Evolutionary conservation across 176 grass and related monocot genomes (phyloP), one percentile per base, ranked within the genome.

Genomic region (Oropetium thomaeum): DNA sequence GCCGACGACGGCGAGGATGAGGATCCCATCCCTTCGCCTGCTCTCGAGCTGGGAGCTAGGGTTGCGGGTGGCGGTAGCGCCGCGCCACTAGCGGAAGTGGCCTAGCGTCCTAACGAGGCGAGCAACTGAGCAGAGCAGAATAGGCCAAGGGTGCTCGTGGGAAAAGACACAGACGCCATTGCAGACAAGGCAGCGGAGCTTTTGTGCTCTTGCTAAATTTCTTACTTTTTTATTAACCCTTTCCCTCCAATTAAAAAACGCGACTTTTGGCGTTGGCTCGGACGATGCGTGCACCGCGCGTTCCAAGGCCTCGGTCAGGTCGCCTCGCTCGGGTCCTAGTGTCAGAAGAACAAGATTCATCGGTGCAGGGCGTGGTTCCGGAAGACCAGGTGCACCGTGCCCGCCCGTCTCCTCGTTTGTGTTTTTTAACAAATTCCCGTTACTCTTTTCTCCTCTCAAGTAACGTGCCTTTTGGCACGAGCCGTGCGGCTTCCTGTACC

Each of bases 141-240:
- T 13, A n/a, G 22, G 60, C 41, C 72, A 32, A n/a, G 32, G 28
- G 42, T 8, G 48, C 77, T 70, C 27, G 77, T 70, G 71, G 71
- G 52, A 71, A 81, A 84, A 58, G 68, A 29, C 39, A 22, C 67
- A 73, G 64, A 62, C 79, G 75, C 83, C 90, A 86, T 89, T 73
- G 57, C 74, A 67, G 78, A 67, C 58, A 81, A 62, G 29, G 61
- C 68, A 83, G 74, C 10, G 55, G 47, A 82, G 73, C 41, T 69
- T 86, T 85, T 76, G 77, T 80, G 81, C 44, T 35, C 42, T 62
- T 73, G 49, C 51, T 22, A 58, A 67, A 52, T 66, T 29, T 37
- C 19, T 7, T 16, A 10, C 26, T 25, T 71, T 77, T 52, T 77
- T 52, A 28, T 48, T 63, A 26, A 43, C 0, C 1, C 59, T 73